Evolutionary conservation across 805 yeast species (phyloP).

Genomic region (Wickerhamiella nectarea): DNA sequence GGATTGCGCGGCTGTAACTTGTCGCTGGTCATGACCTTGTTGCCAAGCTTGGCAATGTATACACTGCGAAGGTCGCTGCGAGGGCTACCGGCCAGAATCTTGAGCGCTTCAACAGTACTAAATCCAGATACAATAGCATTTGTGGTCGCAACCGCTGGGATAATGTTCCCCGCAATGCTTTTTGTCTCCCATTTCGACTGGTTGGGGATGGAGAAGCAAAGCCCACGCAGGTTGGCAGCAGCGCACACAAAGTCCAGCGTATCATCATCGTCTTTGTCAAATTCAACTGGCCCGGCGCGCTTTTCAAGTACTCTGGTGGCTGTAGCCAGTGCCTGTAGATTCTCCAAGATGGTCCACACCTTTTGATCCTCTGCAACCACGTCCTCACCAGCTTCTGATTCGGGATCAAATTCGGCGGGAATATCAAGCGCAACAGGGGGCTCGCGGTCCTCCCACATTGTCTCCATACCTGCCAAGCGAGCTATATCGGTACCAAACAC

Average conservation of each 20-base stretch:
- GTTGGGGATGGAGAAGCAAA: constrained; percentile 73
- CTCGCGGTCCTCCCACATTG: constrained; percentile 57
- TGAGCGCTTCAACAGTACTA: constrained; percentile 60
- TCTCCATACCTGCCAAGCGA: constrained; percentile 50
- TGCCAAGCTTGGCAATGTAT: constrained; percentile 42
- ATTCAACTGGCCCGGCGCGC: constrained; percentile 36
- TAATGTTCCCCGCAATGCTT: constrained; percentile 91
- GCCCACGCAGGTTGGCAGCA: constrained; percentile 83
- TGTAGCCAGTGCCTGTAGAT: constrained; percentile 42
- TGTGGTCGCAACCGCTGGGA: constrained; percentile 97
- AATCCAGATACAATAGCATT: constrained; percentile 91
- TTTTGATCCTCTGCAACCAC: constrained; percentile 30
- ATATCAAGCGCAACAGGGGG: constrained; percentile 51
- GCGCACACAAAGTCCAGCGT: constrained; percentile 80
- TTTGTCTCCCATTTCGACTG: constrained; percentile 69
- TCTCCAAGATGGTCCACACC: constrained; percentile 51
- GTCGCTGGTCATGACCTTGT: constrained; percentile 54
- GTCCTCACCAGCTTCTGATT: constrained; percentile 16
- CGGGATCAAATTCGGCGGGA: constrained; percentile 14
- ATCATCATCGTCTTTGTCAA: constrained; percentile 92
- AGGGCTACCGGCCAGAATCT: constrained; percentile 29
- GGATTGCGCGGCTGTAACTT: constrained; percentile 48
- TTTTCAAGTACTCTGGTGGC: constrained; percentile 38
- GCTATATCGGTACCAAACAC: constrained; percentile 68
- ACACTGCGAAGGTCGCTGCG: constrained; percentile 28